Evolutionary conservation across 192 early-diverging fungal species (phyloP).

Genomic region (Coemansia sp.): DNA sequence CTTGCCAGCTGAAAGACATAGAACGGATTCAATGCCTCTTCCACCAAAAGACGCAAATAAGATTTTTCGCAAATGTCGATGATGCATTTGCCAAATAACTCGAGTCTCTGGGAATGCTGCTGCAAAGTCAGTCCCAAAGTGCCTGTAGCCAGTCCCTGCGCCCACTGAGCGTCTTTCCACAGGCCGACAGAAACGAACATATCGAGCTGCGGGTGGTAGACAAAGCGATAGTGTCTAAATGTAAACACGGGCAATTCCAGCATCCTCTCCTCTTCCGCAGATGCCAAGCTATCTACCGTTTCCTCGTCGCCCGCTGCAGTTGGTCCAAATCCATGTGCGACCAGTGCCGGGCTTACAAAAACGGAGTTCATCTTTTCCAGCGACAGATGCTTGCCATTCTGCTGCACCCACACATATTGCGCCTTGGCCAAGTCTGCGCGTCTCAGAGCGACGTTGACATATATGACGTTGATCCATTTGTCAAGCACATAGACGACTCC

Average conservation of each 20-base stretch:
- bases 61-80: constrained; percentile 70
- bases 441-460: constrained; percentile 12
- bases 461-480: constrained; percentile 27
- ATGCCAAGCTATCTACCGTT: not conserved
- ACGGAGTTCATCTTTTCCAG: constrained; percentile 10
- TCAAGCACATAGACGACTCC: constrained; percentile 23
- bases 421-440: constrained; percentile 9
- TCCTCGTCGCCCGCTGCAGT: not conserved
- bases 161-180: constrained; percentile 50
- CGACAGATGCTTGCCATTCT: constrained; percentile 23
- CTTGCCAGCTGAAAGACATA: constrained; percentile 78
- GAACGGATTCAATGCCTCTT: constrained; percentile 74
- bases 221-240: constrained; percentile 44
- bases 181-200: constrained; percentile 17
- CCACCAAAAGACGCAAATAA: constrained; percentile 58
- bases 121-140: constrained; percentile 52
- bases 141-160: not conserved
- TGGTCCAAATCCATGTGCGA: constrained; percentile 9
- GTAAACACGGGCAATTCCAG: constrained; percentile 17
- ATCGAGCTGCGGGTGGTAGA: constrained; percentile 13
- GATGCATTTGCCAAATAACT: constrained; percentile 66
- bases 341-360: not conserved
- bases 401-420: constrained; percentile 11
- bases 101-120: constrained; percentile 49
- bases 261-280: not conserved